Conservation (phyloP, 2,329 filamentous ascomycete genomes). For the Cytospora piceae region DNA sequence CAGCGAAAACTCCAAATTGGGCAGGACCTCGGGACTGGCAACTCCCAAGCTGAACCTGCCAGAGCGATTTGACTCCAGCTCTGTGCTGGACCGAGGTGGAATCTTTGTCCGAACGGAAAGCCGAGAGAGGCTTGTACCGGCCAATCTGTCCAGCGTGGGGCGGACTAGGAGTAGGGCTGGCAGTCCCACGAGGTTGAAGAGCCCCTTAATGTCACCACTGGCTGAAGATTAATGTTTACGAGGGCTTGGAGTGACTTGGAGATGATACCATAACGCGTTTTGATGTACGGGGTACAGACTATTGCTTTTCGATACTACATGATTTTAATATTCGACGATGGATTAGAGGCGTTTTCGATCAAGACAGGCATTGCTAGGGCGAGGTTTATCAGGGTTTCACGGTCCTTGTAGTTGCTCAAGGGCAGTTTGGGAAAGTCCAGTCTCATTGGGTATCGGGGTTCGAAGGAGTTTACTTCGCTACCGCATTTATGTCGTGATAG, state of each 20-base stretch:
- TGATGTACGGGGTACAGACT: slow-evolving; percentile 22
- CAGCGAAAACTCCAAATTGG: slow-evolving; percentile 58
- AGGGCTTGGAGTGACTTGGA: slow-evolving; percentile 6
- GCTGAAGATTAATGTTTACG: slow-evolving; percentile 40
- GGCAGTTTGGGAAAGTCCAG: slow-evolving; percentile 7
- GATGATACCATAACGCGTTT: slow-evolving; percentile 22
- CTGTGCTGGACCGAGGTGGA: slow-evolving; percentile 68
- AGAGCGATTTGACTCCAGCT: slow-evolving; percentile 53
- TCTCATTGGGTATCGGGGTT: slow-evolving; percentile 1
- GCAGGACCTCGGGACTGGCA: slow-evolving; percentile 67
- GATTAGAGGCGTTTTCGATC: slow-evolving; percentile 7
- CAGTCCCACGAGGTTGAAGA: slow-evolving; percentile 64
- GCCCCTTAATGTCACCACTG: slow-evolving; percentile 57
- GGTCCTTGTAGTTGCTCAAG: neutral
- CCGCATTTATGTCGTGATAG: slow-evolving; percentile 1
- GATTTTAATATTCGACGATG: slow-evolving; percentile 20
- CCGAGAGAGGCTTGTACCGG: slow-evolving; percentile 70
- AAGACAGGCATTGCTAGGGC: slow-evolving; percentile 9
- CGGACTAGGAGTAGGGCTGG: slow-evolving; percentile 54
- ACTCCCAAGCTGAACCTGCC: slow-evolving; percentile 62
- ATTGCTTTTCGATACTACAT: slow-evolving; percentile 22
- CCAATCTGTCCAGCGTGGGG: slow-evolving; percentile 58
- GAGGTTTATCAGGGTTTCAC: neutral
- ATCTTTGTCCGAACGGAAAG: slow-evolving; percentile 84
- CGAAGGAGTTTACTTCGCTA: slow-evolving; percentile 1